Conservation (phyloP, 805 yeast genomes). For the Yarrowia bubula region DNA sequence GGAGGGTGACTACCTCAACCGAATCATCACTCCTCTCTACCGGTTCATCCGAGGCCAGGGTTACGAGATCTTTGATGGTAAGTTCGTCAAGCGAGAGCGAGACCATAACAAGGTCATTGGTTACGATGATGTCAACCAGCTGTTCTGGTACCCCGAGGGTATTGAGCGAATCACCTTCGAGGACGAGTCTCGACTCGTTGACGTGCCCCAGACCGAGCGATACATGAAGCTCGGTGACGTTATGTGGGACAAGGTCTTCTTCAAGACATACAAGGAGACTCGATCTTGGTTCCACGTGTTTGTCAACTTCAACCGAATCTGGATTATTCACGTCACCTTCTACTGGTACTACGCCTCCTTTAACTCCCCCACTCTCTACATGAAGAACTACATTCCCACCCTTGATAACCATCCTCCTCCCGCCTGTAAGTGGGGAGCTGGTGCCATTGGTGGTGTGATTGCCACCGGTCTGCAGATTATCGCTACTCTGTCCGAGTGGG, state of each 20-base stretch:
- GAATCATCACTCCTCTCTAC: conserved; percentile 89
- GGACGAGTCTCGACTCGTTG: conserved; percentile 90
- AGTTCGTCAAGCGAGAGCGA: conserved; percentile 59
- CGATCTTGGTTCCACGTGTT: conserved; percentile 97
- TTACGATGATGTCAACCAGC: conserved; percentile 97
- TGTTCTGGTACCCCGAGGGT: conserved; percentile 99
- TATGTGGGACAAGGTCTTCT: conserved; percentile 86
- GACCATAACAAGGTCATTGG: conserved; percentile 67
- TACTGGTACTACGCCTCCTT: conserved; percentile 96
- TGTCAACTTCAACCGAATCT: conserved; percentile 95
- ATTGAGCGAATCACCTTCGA: conserved; percentile 85
- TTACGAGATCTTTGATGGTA: conserved; percentile 54
- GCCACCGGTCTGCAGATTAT: conserved; percentile 77
- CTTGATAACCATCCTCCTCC: conserved; percentile 83
- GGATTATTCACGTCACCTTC: conserved; percentile 87
- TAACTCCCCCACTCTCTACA: conserved; percentile 88
- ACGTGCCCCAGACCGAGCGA: conserved; percentile 86
- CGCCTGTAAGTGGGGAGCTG: conserved; percentile 89
- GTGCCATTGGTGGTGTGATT: conserved; percentile 87
- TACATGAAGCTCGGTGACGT: conserved; percentile 87
- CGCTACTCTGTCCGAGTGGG: conserved; percentile 92
- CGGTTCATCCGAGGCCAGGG: conserved; percentile 66
- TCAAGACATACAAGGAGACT: conserved; percentile 92
- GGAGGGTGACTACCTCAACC: conserved; percentile 78
- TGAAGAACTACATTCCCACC: conserved; percentile 79